phyloP scores from a whole-genome alignment of 2,329 filamentous ascomycete species.

The Calcarisporium arbuscula region DNA sequence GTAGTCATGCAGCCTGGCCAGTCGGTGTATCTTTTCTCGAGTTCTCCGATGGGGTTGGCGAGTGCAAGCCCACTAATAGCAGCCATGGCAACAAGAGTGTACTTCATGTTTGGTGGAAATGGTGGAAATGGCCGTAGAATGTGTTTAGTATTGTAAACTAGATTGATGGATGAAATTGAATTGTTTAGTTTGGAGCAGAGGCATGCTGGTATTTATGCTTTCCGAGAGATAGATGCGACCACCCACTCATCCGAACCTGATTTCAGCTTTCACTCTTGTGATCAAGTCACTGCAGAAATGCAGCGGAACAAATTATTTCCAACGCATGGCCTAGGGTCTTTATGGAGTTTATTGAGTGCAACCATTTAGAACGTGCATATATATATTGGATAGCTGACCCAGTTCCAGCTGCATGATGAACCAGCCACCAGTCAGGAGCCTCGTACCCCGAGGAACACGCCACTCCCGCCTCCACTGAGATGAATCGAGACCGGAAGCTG shows the following conservation, averaged over 20 bases:
- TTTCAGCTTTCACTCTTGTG: too few species aligned
- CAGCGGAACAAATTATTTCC: neutral
- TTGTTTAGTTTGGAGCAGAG: too few species aligned
- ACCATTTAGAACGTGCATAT: conserved; percentile 1
- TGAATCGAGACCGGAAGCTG: too few species aligned
- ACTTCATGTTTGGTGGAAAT: conserved; percentile 4
- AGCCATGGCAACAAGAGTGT: conserved; percentile 4
- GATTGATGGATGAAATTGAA: too few species aligned
- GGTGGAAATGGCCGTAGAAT: too few species aligned
- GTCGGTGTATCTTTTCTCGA: conserved; percentile 10
- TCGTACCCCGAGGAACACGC: neutral
- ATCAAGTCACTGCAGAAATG: too few species aligned
- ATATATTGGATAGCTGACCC: conserved; percentile 1
- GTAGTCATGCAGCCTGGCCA: conserved; percentile 4
- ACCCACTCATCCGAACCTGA: too few species aligned
- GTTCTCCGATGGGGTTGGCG: conserved; percentile 6
- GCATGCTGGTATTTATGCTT: too few species aligned
- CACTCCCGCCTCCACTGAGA: neutral
- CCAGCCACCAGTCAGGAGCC: neutral
- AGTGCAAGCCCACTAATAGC: conserved; percentile 4
- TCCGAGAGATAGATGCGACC: too few species aligned
- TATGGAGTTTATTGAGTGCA: neutral
- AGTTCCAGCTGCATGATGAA: neutral
- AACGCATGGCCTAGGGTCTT: neutral
- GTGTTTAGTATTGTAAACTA: too few species aligned